Conservation (phyloP, 2,329 filamentous ascomycete genomes). For the Diaporthe citri region DNA sequence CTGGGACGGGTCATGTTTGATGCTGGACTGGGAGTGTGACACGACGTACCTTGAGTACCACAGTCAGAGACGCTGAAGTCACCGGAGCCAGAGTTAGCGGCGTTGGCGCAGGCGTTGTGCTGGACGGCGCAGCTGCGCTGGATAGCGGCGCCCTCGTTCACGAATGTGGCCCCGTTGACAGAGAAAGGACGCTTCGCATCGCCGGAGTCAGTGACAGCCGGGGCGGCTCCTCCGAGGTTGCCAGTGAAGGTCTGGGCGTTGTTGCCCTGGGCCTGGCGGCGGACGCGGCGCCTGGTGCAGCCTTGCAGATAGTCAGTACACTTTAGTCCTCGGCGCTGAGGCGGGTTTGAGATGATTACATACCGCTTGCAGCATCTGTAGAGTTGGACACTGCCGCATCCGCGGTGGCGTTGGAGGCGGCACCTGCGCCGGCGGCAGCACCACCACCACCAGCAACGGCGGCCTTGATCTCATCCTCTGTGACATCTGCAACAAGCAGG, state of each 20-base stretch:
- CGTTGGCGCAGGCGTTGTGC: slow-evolving; percentile 63
- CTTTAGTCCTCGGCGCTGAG: background rate
- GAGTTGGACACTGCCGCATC: slow-evolving; percentile 6
- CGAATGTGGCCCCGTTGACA: slow-evolving; percentile 69
- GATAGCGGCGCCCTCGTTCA: slow-evolving; percentile 58
- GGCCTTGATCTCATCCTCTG: slow-evolving; percentile 64
- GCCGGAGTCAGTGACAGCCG: slow-evolving; percentile 55
- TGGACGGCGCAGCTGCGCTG: slow-evolving; percentile 63
- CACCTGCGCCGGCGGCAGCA: slow-evolving; percentile 37
- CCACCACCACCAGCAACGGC: slow-evolving; percentile 56
- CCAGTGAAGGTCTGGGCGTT: slow-evolving; percentile 63
- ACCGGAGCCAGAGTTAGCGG: slow-evolving; percentile 58
- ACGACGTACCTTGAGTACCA: slow-evolving; percentile 51
- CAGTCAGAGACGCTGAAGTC: slow-evolving; percentile 55
- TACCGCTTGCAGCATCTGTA: slow-evolving; percentile 41
- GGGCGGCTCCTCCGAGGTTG: slow-evolving; percentile 55
- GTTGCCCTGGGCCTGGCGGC: slow-evolving; percentile 41
- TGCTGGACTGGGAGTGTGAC: background rate
- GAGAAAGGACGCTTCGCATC: slow-evolving; percentile 57
- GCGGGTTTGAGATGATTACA: background rate
- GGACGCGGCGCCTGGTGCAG: slow-evolving; percentile 23
- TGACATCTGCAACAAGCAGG: slow-evolving; percentile 67
- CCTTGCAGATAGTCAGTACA: background rate
- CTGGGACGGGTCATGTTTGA: no score
- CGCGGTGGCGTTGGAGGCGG: slow-evolving; percentile 19